A percentile compares a stretch with the other conserved stretches of the same genome.
phyloP scores from a whole-genome alignment of 805 yeast species.

The Candida golubevii region DNA sequence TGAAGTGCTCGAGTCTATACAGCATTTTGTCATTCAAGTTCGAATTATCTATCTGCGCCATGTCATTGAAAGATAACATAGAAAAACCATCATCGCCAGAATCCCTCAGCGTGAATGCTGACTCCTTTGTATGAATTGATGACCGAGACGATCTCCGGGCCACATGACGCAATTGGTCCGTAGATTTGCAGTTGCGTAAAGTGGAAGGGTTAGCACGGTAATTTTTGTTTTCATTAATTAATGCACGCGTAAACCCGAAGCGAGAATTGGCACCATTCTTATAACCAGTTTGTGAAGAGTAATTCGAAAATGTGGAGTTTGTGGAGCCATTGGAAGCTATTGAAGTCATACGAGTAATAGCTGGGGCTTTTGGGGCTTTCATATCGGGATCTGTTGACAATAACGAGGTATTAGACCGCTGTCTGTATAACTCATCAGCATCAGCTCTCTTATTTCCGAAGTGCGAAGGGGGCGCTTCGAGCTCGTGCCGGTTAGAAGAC shows the following conservation, averaged over 20 bases:
- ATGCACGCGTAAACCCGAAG: constrained; percentile 41
- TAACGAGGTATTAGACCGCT: constrained; percentile 29
- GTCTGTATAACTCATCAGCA: constrained; percentile 18
- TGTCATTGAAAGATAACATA: constrained; percentile 35
- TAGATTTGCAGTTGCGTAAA: constrained; percentile 24
- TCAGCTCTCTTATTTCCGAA: constrained; percentile 5
- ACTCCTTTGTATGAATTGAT: constrained; percentile 32
- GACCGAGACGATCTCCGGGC: constrained; percentile 32
- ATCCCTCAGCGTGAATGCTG: constrained; percentile 15
- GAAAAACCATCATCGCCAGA: constrained; percentile 29
- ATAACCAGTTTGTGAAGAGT: constrained; percentile 13
- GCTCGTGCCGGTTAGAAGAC: constrained; percentile 1
- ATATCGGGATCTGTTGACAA: constrained; percentile 34
- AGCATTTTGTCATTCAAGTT: constrained; percentile 14
- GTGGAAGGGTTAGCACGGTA: constrained; percentile 16
- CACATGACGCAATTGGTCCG: constrained; percentile 25
- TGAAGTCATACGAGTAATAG: constrained; percentile 28
- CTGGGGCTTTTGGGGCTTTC: constrained; percentile 23
- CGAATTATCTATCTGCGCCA: constrained; percentile 14
- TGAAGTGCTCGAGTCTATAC: constrained; percentile 32
- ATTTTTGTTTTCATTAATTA: constrained; percentile 26
- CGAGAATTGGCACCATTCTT: constrained; percentile 15
- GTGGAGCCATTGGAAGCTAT: constrained; percentile 26
- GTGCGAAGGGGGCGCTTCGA: constrained; percentile 4
- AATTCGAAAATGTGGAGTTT: background rate